Evolutionary conservation across 139 green algal species (phyloP), one percentile per base, ranked within the genome.

Genomic region (Zygnema circumcarinatum): DNA sequence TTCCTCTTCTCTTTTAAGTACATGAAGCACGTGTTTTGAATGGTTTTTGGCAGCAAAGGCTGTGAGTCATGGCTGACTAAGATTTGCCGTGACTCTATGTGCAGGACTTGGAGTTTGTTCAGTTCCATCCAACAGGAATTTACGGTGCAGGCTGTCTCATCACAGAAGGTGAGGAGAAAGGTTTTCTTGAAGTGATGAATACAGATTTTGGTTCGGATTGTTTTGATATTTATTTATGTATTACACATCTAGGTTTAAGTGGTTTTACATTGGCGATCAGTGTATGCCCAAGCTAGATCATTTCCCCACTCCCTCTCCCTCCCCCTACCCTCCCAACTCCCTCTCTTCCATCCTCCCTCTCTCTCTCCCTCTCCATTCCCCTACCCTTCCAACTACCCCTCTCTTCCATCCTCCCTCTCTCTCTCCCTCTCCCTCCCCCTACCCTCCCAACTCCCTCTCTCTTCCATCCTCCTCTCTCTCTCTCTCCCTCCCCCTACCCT

Each of bases 121-220:
- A 94, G 90, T 99, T 99, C 93, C 97, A 99, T 88, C 97, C 97
- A 39, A 99, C 97, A 29, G 96, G 97, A 74, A 99, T 99, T 91
- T 99, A 99, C 85, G 97, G 97, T 25, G 96, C 97, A 7, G 97
- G 97, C 56, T 99, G 97, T 95, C 92, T 99, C 0, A 99, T 99
- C 93, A 99, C 97, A 1, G 97, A 99, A 93, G 97, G 97, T 67
- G 3, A 38, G 54, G n/a, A n/a, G n/a, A n/a, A n/a, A n/a, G n/a
- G n/a, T n/a, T n/a, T n/a, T n/a, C n/a, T n/a, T n/a, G n/a, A n/a
- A n/a, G n/a, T 78, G 16, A 62, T 62, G 7, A 41, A 7, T 62
- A 16, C 16, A 62, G 16, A 62, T 62, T 16, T 62, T 62, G 16
- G 7, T 62, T 62, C 16, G 7, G n/a, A n/a, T 62, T 62, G 47